These are phyloP conservation scores for Entophlyctis luteolus DNA, from an alignment of 192 early-diverging fungal genomes.

Conservation along the genomic window DNA sequence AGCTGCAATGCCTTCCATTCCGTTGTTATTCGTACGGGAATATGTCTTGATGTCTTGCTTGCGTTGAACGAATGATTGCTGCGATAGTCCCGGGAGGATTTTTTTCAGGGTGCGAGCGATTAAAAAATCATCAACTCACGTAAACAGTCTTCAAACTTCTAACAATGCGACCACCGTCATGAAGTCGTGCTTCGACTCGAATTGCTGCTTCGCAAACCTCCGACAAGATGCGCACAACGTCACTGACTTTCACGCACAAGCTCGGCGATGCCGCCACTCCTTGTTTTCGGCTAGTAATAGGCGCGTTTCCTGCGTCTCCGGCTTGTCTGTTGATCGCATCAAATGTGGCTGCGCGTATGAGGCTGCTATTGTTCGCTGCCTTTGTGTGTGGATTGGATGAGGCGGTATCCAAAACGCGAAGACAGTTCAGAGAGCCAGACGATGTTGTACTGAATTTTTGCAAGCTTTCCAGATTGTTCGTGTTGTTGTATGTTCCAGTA, in stretches of 20 bases:
- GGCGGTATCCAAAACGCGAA: no score
- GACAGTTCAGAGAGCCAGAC: background rate
- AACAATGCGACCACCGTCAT: background rate
- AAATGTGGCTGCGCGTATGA: background rate
- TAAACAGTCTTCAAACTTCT: background rate
- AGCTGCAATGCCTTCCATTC: background rate
- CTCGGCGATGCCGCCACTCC: background rate
- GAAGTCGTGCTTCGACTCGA: background rate
- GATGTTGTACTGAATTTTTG: no score
- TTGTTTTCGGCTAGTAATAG: background rate
- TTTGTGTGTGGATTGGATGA: no score
- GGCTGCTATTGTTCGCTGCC: no score
- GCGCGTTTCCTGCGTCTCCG: background rate
- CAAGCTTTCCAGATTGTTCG: no score
- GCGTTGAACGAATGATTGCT: constrained; percentile 8
- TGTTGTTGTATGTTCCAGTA: no score
- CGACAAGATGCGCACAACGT: background rate
- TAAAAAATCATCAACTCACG: background rate
- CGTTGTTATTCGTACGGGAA: background rate
- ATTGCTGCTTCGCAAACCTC: constrained; percentile 8
- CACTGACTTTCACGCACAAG: constrained; percentile 2
- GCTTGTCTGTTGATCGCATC: background rate
- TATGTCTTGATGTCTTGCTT: constrained; percentile 20
- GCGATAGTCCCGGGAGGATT: background rate
- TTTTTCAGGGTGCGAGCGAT: background rate